Base-by-base conservation (phyloP, 2,329 filamentous ascomycete genomes). In the Sphaceloma murrayae region DNA sequence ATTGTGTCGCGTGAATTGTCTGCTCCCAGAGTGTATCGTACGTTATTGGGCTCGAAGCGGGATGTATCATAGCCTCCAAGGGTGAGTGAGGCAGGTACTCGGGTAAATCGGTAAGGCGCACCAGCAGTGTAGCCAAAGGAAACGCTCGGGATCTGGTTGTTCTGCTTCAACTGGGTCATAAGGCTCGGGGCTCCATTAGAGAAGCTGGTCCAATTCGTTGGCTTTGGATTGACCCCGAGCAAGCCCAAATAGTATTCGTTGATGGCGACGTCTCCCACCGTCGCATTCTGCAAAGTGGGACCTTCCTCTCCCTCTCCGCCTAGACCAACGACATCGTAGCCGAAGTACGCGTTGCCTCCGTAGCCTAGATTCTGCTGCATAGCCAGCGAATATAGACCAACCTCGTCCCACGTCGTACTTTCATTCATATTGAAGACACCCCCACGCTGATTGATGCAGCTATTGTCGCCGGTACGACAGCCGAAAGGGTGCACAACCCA, bases 71-170 rank as follows among this genome's bases (percentile, higher is more conserved):
- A 64, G 1, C 64, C 64, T 38, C 63, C 64, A 3, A 67, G 40
- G 0, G 61, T 61, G 5, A 67, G 51, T 43, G 42, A 45, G 11
- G 42, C 31, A 10, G 22, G 30, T 11, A 34, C 31, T 34, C 22
- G 18, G 21, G 46, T 49, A 31, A 33, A 52, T 2, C 78, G 71
- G 55, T 86, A 86, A 49, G 73, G 72, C n/a, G 80, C 80, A 11
- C 83, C 83, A 30, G 82, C 82, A 3, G 82, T 86, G 58, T 80
- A 87, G 42, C 79, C 81, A 57, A 82, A 86, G 31, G 79, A 83
- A 49, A 84, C 69, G 57, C 82, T 85, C 1, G 81, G 78, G 36
- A 86, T 82, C 46, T 63, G 65, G 6, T 73, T 73, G 46, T 72
- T 68, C 8, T 69, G 61, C 55, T 78, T 72, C 32, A 82, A 73